Base-by-base conservation (phyloP, 306 rosid genomes). In the Sicyos baderoa region DNA sequence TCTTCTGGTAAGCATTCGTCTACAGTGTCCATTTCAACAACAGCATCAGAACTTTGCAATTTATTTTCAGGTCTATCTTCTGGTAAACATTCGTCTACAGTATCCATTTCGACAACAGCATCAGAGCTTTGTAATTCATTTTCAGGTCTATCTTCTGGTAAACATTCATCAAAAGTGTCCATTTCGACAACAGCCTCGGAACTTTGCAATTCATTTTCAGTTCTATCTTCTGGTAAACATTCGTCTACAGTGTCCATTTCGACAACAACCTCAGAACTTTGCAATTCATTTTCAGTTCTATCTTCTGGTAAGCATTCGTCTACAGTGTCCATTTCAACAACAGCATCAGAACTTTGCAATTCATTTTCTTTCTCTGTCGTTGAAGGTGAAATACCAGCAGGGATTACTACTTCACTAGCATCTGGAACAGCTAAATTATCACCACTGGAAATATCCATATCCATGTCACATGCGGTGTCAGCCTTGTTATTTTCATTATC, bases 371-470 rank as follows among this genome's bases (percentile, higher is more conserved):
- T 67, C 2, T n/a, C 42, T 15, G 54, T 11, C 27, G 73, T 23
- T 13, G 47, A 49, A 55, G 80, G 50, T 72, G 74, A 69, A 25
- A 53, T 19, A 29, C 52, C 55, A 54, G 44, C 81, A 6, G 74
- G 42, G 54, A 44, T 57, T 9, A 40, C 7, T 9, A 40, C 7
- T 71, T 54, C 66, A 77, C 35, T 71, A 75, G n/a, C 70, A 75
- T 62, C 63, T 57, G 75, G 72, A 62, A 54, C 64, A 73, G 62
- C 73, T 70, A 55, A 42, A 18, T 59, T 65, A 19, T 50, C 76
- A 74, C 71, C 64, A 70, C 56, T 73, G 42, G 80, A 48, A 37
- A 63, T 68, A 72, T 66, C 79, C 49, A 66, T 52, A 42, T 80
- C 78, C 87, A 57, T 77, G 27, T 49, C 55, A 64, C 77, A 62